Base-by-base conservation (phyloP, 2,329 filamentous ascomycete species). In the Volutella citrinella region DNA sequence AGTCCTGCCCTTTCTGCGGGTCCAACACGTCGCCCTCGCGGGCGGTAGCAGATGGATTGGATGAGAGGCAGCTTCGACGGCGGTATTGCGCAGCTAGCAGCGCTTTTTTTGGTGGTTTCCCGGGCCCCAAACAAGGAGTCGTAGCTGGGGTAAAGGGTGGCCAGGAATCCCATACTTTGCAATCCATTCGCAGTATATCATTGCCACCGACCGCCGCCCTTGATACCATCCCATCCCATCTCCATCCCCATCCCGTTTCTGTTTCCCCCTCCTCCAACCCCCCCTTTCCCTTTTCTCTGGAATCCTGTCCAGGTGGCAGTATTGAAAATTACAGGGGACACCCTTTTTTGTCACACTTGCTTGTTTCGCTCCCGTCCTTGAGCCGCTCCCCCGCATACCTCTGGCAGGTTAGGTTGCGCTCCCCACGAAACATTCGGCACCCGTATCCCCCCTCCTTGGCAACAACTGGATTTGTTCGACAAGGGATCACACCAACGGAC, bases 221-320 rank as follows among this genome's bases (percentile, higher is more conserved):
- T 19, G 12, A 27, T 19, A 17, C n/a, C n/a, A n/a, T n/a, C 44
- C 36, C 44, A 40, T 48, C 42, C 40, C 26, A 34, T 30, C 37
- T n/a, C 29, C 26, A 18, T 27, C 21, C n/a, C 34, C 21, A 17
- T 30, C 30, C 32, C 25, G 23, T 24, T 29, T 29, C n/a, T n/a
- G n/a, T 25, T 31, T 38, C 30, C 21, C 18, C 32, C 32, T 19
- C 22, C 26, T 18, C 25, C 14, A 17, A n/a, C 30, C 21, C 34
- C 30, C 27, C 26, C 27, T 29, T 32, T 32, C 21, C 13, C 33
- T 31, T 27, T 36, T 26, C 27, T 43, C 33, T 40, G 37, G 48
- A 52, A 48, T 48, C 43, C 36, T 33, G 14, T 14, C 22, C 19
- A 10, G 20, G 19, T 20, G 23, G 17, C 31, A 32, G 24, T 31